These are phyloP conservation scores for Colletotrichum orbiculare DNA, from an alignment of 2,329 filamentous ascomycete species.

Conservation along the genomic window DNA sequence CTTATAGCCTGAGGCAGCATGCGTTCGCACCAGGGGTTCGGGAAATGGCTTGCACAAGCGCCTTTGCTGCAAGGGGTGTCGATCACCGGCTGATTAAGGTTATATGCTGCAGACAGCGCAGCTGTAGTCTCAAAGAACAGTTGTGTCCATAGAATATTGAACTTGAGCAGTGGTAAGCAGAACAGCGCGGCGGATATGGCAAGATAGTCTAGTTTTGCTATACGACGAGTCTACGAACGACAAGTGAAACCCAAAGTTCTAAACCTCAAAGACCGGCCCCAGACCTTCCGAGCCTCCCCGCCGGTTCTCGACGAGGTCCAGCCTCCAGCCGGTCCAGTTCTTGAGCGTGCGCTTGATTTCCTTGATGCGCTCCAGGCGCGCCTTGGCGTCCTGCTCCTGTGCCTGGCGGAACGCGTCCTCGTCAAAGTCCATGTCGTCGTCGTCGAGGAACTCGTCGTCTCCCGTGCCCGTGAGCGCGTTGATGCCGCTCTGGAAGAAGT, in stretches of 20 bases:
- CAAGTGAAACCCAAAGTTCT: slow-evolving; percentile 17
- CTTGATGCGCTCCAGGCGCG: slow-evolving; percentile 70
- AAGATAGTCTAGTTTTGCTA: no score
- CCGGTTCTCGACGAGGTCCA: slow-evolving; percentile 72
- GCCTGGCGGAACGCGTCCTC: slow-evolving; percentile 73
- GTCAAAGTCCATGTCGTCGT: slow-evolving; percentile 72
- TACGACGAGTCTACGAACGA: no score
- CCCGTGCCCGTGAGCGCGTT: slow-evolving; percentile 67
- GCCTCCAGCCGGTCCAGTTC: slow-evolving; percentile 75
- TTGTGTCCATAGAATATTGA: no score
- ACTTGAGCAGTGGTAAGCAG: no score
- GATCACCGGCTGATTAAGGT: no score
- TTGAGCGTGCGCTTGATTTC: slow-evolving; percentile 72
- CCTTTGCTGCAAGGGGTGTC: no score
- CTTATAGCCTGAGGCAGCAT: background rate
- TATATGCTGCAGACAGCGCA: no score
- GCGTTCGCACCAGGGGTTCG: no score
- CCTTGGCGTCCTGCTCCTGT: slow-evolving; percentile 70
- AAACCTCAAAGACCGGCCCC: slow-evolving; percentile 74
- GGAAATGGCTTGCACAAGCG: no score
- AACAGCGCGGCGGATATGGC: no score
- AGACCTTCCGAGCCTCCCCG: slow-evolving; percentile 68
- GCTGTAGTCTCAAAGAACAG: no score
- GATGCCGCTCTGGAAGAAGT: slow-evolving; percentile 68
- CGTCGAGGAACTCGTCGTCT: slow-evolving; percentile 60